Evolutionary conservation across 2,329 filamentous ascomycete genomes (phyloP), one percentile per base, ranked within the genome.

Genomic region (Lasiodiplodia sp.): DNA sequence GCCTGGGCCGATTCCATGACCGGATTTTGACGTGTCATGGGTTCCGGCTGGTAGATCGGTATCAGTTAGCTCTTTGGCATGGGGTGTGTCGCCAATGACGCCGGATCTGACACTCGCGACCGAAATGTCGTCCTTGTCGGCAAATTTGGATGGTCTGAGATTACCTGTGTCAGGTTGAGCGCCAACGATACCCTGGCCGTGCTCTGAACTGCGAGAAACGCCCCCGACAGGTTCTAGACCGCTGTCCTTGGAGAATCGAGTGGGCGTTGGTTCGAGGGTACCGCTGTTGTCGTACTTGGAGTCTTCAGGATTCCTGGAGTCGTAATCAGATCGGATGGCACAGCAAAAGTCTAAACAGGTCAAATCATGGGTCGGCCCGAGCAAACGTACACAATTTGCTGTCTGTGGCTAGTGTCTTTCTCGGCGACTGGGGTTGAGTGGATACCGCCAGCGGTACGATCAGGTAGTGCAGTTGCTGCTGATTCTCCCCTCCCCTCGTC

Each of bases 31-130:
- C n/a, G 53, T 31, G 10, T 28, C 11, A n/a, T 34, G 56, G 25
- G 44, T 10, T 5, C 53, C 47, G 37, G 10, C 68, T 69, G 68
- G 55, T 5, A 60, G 3, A 37, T 60, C 68, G 23, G 68, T 53
- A 66, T 66, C 62, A 66, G 62, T 47, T 16, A 69, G 53, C 40
- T 44, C 14, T 53, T 68, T 68, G 38, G 57, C 25, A 37, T 64
- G 67, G 10, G 68, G 68, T 8, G 40, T 56, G 12, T 77, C 77
- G 10, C 80, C 80, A 63, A 80, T 76, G 16, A 81, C 78, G 60
- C 78, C 79, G 68, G 78, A 80, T 72, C 80, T 80, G 74, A 81
- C 78, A 71, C 78, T 80, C 21, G 77, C 76, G 37, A 73, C 74
- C 69, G 78, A 81, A 23, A 68, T 60, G 31, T 57, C 65, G 40